Evolutionary conservation across 768 basidiomycete genomes (phyloP), one percentile per base, ranked within the genome.

Genomic region (Tephrocybe sp.): DNA sequence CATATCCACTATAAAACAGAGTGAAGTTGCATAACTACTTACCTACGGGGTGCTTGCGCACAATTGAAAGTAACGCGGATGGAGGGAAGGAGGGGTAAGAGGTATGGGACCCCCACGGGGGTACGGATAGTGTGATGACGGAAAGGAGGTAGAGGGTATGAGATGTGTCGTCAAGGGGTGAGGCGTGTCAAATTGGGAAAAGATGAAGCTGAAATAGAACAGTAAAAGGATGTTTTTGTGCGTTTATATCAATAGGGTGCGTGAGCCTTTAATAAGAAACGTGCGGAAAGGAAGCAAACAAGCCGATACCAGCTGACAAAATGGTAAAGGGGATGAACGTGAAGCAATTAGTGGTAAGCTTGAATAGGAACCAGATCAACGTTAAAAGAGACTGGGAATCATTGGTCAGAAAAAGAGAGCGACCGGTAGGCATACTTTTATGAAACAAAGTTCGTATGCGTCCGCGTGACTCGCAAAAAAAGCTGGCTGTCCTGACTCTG

Each of bases 201-300:
- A 71, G 62, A 67, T 68, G 68, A 71, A 68, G 68, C 68, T 67
- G 58, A 60, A 62, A 64, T 59, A 56, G 55, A 58, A 68, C 26
- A 64, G 59, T 58, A 57, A 56, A 62, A 57, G 62, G 65, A 68
- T 79, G 68, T 83, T 81, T 82, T 82, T 81, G 71, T 72, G 59
- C 58, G 63, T 71, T 67, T 75, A 66, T 70, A 69, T 74, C 67
- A 60, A 65, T 65, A 62, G 58, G 43, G 53, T 53, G 50, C 33
- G 38, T 58, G 40, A 57, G 54, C 56, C 46, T 53, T 52, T 57
- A 54, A 55, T 55, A 55, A 54, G n/a, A 52, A 62, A 63, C 58
- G 63, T 50, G 56, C 62, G 55, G 58, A 64, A 54, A 49, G 51
- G 55, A 61, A 67, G 62, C 70, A 70, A 67, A 64, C 60, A 66